Evolutionary conservation across 2,329 filamentous ascomycete species (phyloP).

Genomic region (Colletotrichum tanaceti): DNA sequence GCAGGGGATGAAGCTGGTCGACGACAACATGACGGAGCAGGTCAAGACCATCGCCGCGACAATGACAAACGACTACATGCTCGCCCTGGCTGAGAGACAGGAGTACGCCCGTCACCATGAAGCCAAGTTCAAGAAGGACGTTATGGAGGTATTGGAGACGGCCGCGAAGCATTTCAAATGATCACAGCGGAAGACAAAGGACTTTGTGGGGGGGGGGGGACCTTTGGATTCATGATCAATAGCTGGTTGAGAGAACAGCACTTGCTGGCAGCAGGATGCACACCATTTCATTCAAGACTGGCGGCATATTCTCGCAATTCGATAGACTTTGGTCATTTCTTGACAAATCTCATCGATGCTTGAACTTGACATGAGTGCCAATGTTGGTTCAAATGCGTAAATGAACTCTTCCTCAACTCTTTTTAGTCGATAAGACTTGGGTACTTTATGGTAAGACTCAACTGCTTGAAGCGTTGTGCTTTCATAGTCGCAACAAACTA

Average conservation of each 20-base stretch:
- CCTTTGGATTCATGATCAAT: too few relatives aligned
- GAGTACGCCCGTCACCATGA: slow-evolving; percentile 4
- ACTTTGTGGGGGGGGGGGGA: too few relatives aligned
- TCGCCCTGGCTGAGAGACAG: slow-evolving; percentile 8
- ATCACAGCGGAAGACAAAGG: not conserved
- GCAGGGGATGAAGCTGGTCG: not conserved
- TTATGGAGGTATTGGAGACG: slow-evolving; percentile 6
- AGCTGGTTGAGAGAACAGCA: too few relatives aligned
- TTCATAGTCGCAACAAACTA: too few relatives aligned
- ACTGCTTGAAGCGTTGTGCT: too few relatives aligned
- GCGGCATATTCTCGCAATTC: not conserved
- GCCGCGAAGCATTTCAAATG: slow-evolving; percentile 1
- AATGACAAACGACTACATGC: slow-evolving; percentile 19
- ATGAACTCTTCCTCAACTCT: too few relatives aligned
- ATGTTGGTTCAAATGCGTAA: too few relatives aligned
- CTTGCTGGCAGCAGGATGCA: not conserved
- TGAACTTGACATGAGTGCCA: too few relatives aligned
- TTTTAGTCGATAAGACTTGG: too few relatives aligned
- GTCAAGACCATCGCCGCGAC: not conserved
- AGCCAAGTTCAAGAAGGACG: not conserved
- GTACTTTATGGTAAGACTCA: too few relatives aligned
- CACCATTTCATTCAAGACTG: not conserved
- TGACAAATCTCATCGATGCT: too few relatives aligned
- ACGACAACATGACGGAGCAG: not conserved
- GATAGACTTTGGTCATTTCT: not conserved